These are phyloP conservation scores for Yamadazyma nakazawae DNA, from an alignment of 805 yeast species.

Conservation along the genomic window DNA sequence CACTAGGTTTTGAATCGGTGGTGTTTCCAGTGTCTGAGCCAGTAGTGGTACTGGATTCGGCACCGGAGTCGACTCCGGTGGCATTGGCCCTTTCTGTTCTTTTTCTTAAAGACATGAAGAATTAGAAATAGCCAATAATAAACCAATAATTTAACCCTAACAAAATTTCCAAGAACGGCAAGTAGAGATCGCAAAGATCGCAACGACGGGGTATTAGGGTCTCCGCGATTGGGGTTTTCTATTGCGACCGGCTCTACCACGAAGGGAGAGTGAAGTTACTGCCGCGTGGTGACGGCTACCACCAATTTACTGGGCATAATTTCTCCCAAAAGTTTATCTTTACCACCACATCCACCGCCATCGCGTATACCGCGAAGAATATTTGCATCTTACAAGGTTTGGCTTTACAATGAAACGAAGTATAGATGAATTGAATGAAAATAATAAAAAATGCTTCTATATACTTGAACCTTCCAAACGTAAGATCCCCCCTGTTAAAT, in stretches of 20 bases:
- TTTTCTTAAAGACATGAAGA: not conserved
- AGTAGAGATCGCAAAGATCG: not conserved
- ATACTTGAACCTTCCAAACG: constrained; percentile 13
- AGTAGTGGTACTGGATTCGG: not conserved
- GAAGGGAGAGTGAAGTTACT: no score
- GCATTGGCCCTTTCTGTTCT: not conserved
- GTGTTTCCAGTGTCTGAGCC: not conserved
- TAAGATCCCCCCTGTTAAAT: not conserved
- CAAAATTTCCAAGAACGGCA: not conserved
- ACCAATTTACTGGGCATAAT: no score
- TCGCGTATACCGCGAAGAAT: no score
- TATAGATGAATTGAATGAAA: constrained; percentile 13
- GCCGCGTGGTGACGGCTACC: no score
- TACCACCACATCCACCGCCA: no score
- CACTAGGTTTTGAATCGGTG: not conserved
- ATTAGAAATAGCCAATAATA: not conserved
- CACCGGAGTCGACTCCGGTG: not conserved
- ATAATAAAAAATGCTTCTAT: constrained; percentile 35
- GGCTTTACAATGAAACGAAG: constrained; percentile 8
- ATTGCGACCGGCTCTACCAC: no score
- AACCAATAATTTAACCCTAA: not conserved
- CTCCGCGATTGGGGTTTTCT: no score
- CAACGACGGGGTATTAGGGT: not conserved
- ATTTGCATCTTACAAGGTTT: no score
- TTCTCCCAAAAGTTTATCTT: no score